Evolutionary conservation across 257 asterid species (phyloP), one percentile per base, ranked within the genome.

Genomic region (Salvia rosmarinus): DNA sequence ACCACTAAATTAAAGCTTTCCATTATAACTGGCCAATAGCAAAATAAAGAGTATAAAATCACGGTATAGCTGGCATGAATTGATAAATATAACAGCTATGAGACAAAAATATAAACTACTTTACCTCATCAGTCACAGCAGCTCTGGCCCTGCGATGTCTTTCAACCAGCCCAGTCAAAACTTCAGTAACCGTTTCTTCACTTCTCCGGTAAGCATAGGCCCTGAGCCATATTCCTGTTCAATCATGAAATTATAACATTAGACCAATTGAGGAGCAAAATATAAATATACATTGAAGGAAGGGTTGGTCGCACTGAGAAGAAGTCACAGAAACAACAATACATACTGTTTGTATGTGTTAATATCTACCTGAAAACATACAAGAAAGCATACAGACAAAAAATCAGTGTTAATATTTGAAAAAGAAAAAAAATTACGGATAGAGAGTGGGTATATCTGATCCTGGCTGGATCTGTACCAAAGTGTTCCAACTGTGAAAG

Each of bases 151-250:
- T 83, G 51, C 81, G 82, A 76, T 91, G 97, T 77, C 92, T 87
- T 84, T 94, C 96, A 23, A 94, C 98, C 35, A 94, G 1, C 43
- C 86, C 95, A 2, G 89, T 81, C 78, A 94, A 76, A 68, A 94
- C 92, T 73, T 91, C 92, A 72, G 73, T 80, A 7, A 91, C 77
- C 89, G 82, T 71, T 81, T 81, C 83, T 94, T 94, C 64, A 94
- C 92, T 79, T 94, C 97, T 67, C 98, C 98, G 0, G 98, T 94
- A 52, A 94, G 87, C 96, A 94, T 86, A 73, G 87, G 95, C 1
- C 98, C 98, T 0, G 92, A 88, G 3, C 94, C 95, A 64, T 94
- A 94, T 75, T 90, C 96, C 97, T 94, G 82, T 69, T 72, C 71
- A 56, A 67, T 19, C 35, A 69, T 68, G 67, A 70, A 25, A n/a